phyloP scores from a whole-genome alignment of 2,329 filamentous ascomycete species.

The Lachnellula hyalina region DNA sequence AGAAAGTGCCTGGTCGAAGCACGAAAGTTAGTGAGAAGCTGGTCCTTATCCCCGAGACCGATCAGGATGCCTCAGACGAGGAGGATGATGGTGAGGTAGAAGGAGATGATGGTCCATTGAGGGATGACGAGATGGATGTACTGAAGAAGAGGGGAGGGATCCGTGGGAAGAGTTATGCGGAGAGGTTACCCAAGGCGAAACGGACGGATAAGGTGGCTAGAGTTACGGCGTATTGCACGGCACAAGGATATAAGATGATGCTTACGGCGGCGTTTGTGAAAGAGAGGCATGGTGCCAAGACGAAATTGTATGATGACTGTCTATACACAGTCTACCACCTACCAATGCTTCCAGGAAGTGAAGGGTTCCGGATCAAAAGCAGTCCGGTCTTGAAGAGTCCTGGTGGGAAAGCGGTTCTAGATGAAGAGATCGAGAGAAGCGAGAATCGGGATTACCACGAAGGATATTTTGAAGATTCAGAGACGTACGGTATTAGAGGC shows the following conservation, averaged over 20 bases:
- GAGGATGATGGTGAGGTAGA: slow-evolving; percentile 45
- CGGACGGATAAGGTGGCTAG: slow-evolving; percentile 82
- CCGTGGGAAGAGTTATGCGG: slow-evolving; percentile 84
- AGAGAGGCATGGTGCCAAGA: slow-evolving; percentile 81
- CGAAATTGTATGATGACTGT: slow-evolving; percentile 97
- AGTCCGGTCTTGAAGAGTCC: slow-evolving; percentile 89
- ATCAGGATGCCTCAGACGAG: slow-evolving; percentile 54
- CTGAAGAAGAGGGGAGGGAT: slow-evolving; percentile 57
- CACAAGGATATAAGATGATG: slow-evolving; percentile 86
- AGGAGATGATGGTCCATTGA: slow-evolving; percentile 61
- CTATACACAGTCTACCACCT: slow-evolving; percentile 93
- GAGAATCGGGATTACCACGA: slow-evolving; percentile 86
- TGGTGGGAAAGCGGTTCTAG: slow-evolving; percentile 85
- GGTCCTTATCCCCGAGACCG: slow-evolving; percentile 85
- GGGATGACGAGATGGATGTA: slow-evolving; percentile 62
- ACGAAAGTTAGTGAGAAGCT: slow-evolving; percentile 96
- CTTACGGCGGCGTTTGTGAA: slow-evolving; percentile 84
- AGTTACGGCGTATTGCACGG: slow-evolving; percentile 93
- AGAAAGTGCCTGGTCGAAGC: slow-evolving; percentile 72
- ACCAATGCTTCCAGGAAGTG: slow-evolving; percentile 76
- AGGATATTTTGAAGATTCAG: slow-evolving; percentile 74
- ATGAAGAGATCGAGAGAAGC: slow-evolving; percentile 93
- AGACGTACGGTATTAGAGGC: slow-evolving; percentile 48
- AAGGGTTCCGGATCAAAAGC: slow-evolving; percentile 83
- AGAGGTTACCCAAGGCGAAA: slow-evolving; percentile 82